Evolutionary conservation across 2,329 filamentous ascomycete species (phyloP).

Genomic region (Aspergillus costaricaensis): DNA sequence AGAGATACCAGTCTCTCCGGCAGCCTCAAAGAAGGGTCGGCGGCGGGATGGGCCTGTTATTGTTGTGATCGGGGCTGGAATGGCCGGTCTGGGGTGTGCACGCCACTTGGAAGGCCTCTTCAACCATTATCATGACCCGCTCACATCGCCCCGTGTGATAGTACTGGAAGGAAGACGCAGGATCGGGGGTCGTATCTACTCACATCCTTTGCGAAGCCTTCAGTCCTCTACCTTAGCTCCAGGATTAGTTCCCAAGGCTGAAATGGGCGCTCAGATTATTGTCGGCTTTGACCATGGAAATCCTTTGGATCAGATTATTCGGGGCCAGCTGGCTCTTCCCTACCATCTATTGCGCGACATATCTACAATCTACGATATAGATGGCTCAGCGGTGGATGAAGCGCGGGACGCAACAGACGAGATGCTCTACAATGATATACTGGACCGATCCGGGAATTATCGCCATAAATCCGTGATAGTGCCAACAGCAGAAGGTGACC

Average conservation of each 20-base stretch:
- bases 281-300: slow-evolving; percentile 96
- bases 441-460: slow-evolving; percentile 88
- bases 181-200: slow-evolving; percentile 91
- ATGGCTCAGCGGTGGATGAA: slow-evolving; percentile 67
- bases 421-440: slow-evolving; percentile 89
- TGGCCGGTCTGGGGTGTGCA: slow-evolving; percentile 88
- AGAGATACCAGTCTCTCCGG: slow-evolving; percentile 59
- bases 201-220: slow-evolving; percentile 67
- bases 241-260: slow-evolving; percentile 72
- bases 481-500: slow-evolving; percentile 78
- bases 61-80: slow-evolving; percentile 87
- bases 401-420: slow-evolving; percentile 80
- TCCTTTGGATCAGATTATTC: slow-evolving; percentile 84
- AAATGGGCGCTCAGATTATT: slow-evolving; percentile 98
- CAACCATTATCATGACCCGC: slow-evolving; percentile 71
- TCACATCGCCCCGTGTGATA: slow-evolving; percentile 69
- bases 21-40: slow-evolving; percentile 43
- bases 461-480: slow-evolving; percentile 73
- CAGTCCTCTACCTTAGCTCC: slow-evolving; percentile 54
- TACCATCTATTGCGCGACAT: slow-evolving; percentile 79
- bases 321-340: slow-evolving; percentile 82
- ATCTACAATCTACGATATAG: slow-evolving; percentile 82
- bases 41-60: slow-evolving; percentile 67
- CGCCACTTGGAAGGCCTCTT: slow-evolving; percentile 88
- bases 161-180: slow-evolving; percentile 84